phyloP scores from a whole-genome alignment of 2,329 filamentous ascomycete genomes.

The Meredithiella fracta region DNA sequence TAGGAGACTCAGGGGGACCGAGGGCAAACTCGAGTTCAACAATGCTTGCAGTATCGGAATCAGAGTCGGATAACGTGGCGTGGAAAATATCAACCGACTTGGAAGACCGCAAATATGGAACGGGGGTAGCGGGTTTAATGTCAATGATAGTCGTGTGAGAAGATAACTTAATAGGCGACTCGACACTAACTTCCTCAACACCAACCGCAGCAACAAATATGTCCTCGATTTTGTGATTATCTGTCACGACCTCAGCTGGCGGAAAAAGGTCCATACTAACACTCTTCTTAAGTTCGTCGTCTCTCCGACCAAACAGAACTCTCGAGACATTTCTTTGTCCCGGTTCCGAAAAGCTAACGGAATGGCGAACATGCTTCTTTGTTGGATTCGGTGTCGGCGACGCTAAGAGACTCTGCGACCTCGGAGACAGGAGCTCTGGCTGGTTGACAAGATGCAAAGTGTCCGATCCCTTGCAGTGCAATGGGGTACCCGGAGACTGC shows the following conservation, averaged over 20 bases:
- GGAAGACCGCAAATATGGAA: not conserved
- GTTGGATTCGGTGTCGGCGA: not conserved
- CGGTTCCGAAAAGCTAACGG: not conserved
- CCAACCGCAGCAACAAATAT: constrained; percentile 4
- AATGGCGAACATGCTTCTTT: not conserved
- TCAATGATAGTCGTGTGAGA: not conserved
- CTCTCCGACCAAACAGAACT: constrained; percentile 2
- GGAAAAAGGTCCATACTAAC: not conserved
- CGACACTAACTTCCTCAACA: not conserved
- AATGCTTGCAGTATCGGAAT: too few species aligned
- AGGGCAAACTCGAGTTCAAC: too few species aligned
- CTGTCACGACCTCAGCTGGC: not conserved
- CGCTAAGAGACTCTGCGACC: not conserved
- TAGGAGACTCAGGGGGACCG: too few species aligned
- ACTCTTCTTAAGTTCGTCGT: not conserved
- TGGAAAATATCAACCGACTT: too few species aligned
- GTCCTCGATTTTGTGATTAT: constrained; percentile 4
- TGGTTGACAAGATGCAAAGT: not conserved
- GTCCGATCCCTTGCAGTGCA: not conserved
- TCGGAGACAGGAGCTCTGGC: not conserved
- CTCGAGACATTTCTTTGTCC: constrained; percentile 5
- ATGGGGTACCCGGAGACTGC: not conserved
- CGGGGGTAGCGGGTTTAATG: not conserved
- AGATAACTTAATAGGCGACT: not conserved
- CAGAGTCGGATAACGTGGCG: too few species aligned